A percentile compares a stretch with the other conserved stretches of the same genome.
Evolutionary conservation across 2,329 filamentous ascomycete species (phyloP).

Genomic region (Endothia cerciana): DNA sequence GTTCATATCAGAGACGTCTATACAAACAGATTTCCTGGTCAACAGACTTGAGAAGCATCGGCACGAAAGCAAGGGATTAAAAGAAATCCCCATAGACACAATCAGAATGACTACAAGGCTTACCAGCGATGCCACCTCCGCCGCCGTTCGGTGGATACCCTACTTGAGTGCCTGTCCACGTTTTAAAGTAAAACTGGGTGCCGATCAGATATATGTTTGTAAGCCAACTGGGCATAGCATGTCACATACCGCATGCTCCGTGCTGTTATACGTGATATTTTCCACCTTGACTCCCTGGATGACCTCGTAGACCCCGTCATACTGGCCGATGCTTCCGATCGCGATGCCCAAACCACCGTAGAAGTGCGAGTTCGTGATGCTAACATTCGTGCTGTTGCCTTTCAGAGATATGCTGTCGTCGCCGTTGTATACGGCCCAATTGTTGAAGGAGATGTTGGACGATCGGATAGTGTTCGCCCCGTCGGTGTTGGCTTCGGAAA

Average conservation of each 20-base stretch:
- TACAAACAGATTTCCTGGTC: too few species aligned
- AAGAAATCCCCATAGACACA: background rate
- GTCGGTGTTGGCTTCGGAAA: constrained; percentile 37
- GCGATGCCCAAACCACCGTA: constrained; percentile 49
- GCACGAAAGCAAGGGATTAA: background rate
- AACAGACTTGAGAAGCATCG: background rate
- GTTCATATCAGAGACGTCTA: constrained; percentile 21
- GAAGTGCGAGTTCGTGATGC: constrained; percentile 45
- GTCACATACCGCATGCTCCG: constrained; percentile 39
- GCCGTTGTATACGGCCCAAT: constrained; percentile 36
- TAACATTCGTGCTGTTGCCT: constrained; percentile 35
- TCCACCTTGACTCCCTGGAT: constrained; percentile 46
- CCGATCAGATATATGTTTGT: too few species aligned
- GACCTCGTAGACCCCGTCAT: constrained; percentile 46
- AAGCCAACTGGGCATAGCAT: background rate
- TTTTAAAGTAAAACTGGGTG: constrained; percentile 47
- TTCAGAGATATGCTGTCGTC: constrained; percentile 33
- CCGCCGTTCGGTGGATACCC: constrained; percentile 53
- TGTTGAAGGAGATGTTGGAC: constrained; percentile 34
- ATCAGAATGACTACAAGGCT: constrained; percentile 20
- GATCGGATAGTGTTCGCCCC: constrained; percentile 37
- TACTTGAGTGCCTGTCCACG: constrained; percentile 50
- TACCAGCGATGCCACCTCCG: constrained; percentile 51
- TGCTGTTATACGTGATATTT: constrained; percentile 45
- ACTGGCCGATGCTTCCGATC: constrained; percentile 54